A percentile compares a stretch with the other conserved stretches of the same genome.
Conservation (phyloP, 805 yeast species). For the Metschnikowia continentalis region DNA sequence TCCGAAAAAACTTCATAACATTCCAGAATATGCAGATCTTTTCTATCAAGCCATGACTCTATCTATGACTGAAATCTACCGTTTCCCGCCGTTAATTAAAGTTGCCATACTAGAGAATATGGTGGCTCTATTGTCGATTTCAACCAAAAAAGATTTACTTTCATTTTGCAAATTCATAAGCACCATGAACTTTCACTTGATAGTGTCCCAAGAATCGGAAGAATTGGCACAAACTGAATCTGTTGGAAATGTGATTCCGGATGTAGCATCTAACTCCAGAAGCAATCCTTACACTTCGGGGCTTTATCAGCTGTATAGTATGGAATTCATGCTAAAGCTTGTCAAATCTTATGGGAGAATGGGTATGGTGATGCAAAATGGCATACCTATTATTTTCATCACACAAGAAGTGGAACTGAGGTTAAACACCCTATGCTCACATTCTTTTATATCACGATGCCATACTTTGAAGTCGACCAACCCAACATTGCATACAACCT, state of each 20-base stretch:
- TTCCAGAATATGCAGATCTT: background rate
- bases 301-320: background rate
- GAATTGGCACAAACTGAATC: background rate
- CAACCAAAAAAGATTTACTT: background rate
- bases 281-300: background rate
- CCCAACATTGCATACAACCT: slow-evolving; percentile 14
- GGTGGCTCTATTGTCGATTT: background rate
- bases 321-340: background rate
- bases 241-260: background rate
- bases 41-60: background rate
- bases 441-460: slow-evolving; percentile 6
- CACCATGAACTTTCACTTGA: background rate
- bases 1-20: background rate
- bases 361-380: background rate
- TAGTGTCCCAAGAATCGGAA: background rate
- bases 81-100: background rate
- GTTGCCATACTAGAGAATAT: background rate
- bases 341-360: background rate
- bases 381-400: background rate
- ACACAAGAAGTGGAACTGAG: background rate
- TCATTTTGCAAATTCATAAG: background rate
- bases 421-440: background rate
- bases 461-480: background rate
- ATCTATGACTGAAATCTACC: background rate
- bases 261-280: background rate